Percentiles rank a stretch among this genome's conserved stretches.
Conservation (phyloP, 2,329 filamentous ascomycete species). For the Aureobasidium subglaciale region DNA sequence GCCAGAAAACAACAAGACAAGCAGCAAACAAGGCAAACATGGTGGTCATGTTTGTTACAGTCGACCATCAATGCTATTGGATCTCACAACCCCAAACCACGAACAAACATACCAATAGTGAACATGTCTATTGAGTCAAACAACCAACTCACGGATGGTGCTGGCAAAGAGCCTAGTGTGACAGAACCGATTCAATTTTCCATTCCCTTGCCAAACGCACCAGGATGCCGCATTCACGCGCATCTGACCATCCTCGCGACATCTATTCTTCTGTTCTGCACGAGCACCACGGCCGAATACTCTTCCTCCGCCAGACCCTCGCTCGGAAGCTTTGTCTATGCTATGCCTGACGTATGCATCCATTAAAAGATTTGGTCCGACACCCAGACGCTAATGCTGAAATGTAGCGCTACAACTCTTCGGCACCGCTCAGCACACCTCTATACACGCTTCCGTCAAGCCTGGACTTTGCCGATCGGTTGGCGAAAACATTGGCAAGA, state of each 20-base stretch:
- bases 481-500: constrained; percentile 76
- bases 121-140: constrained; percentile 10
- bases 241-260: constrained; percentile 50
- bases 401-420: constrained; percentile 33
- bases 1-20: background rate
- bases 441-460: constrained; percentile 70
- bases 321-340: constrained; percentile 89
- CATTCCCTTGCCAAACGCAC: constrained; percentile 50
- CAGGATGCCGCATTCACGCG: constrained; percentile 51
- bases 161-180: background rate
- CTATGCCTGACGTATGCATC: constrained; percentile 73
- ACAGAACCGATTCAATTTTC: constrained; percentile 45
- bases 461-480: constrained; percentile 76
- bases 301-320: constrained; percentile 35
- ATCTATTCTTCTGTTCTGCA: constrained; percentile 50
- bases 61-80: background rate
- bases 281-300: constrained; percentile 40
- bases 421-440: constrained; percentile 67
- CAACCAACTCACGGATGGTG: constrained; percentile 23
- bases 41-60: background rate
- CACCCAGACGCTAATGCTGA: constrained; percentile 4
- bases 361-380: background rate
- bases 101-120: background rate
- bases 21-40: constrained; percentile 11
- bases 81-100: background rate